Evolutionary conservation across 2,329 filamentous ascomycete species (phyloP).

Genomic region (Colletotrichum cuscutae): DNA sequence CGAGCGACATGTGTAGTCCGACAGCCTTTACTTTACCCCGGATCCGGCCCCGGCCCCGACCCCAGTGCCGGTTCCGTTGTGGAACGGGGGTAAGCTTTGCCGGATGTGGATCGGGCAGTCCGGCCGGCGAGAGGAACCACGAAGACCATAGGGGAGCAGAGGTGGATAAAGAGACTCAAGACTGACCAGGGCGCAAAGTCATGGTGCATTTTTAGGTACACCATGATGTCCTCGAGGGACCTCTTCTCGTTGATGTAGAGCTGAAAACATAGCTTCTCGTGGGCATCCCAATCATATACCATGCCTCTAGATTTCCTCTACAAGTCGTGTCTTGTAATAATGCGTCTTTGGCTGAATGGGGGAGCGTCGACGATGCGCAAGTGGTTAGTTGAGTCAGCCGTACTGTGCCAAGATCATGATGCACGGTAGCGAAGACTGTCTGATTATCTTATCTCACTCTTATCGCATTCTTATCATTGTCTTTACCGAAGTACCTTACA

Average conservation of each 20-base stretch:
- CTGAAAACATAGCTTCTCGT: constrained; percentile 57
- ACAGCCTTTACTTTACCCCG: neutral
- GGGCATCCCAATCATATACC: constrained; percentile 59
- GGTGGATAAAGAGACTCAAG: too few relatives aligned
- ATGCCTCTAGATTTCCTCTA: constrained; percentile 42
- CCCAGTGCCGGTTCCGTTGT: neutral
- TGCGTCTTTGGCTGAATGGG: constrained; percentile 22
- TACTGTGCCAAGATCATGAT: neutral
- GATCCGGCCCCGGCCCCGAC: neutral
- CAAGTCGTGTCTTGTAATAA: neutral
- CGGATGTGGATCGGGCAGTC: constrained; percentile 27
- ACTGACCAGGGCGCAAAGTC: constrained; percentile 77
- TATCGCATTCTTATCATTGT: neutral
- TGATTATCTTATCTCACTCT: neutral
- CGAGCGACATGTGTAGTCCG: neutral
- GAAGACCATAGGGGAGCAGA: too few relatives aligned
- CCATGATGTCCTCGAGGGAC: constrained; percentile 79
- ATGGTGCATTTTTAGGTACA: constrained; percentile 72
- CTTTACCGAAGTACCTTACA: neutral
- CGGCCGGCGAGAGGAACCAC: constrained; percentile 27
- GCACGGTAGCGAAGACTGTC: constrained; percentile 8
- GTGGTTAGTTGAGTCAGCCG: constrained; percentile 35
- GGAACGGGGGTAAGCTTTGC: neutral
- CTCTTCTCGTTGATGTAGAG: constrained; percentile 83
- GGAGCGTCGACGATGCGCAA: constrained; percentile 7